Conservation (phyloP, 1,284 basidiomycete genomes). For the Apiotrichum akiyoshidainum region DNA sequence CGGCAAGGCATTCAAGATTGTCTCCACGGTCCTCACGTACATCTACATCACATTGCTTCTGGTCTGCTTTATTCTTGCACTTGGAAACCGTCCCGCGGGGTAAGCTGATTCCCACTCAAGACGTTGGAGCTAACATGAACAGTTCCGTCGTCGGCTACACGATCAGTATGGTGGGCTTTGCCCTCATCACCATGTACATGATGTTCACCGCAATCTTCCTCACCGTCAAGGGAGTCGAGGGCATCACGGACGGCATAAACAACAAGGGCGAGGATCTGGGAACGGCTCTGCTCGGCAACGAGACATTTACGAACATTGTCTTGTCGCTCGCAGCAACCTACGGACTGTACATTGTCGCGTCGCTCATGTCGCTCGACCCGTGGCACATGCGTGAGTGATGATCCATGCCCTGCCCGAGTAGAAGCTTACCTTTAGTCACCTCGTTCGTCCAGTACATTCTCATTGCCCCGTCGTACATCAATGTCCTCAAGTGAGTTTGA, state of each 20-base stretch:
- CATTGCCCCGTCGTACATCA: conserved; percentile 86
- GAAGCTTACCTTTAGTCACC: too few species aligned
- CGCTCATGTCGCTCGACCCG: conserved; percentile 67
- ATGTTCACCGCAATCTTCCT: conserved; percentile 64
- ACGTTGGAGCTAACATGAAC: background rate
- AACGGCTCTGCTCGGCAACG: conserved; percentile 62
- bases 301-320: conserved; percentile 76
- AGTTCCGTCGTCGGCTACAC: conserved; percentile 74
- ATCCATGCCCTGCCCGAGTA: too few species aligned
- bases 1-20: conserved; percentile 51
- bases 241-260: conserved; percentile 53
- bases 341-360: conserved; percentile 76
- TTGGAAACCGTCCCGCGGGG: conserved; percentile 91
- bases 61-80: conserved; percentile 82
- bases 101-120: conserved; percentile 34
- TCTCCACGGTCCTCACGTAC: conserved; percentile 79
- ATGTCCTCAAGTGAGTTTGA: conserved; percentile 87
- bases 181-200: conserved; percentile 87
- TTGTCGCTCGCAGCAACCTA: conserved; percentile 79
- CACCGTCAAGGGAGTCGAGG: conserved; percentile 71
- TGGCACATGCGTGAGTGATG: conserved; percentile 46
- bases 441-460: conserved; percentile 91
- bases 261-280: conserved; percentile 53
- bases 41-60: conserved; percentile 81
- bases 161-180: conserved; percentile 75